A percentile compares a stretch with the other conserved stretches of the same genome.
Evolutionary conservation across 148 eudicot species (phyloP).

Genomic region (Talinum fruticosum): DNA sequence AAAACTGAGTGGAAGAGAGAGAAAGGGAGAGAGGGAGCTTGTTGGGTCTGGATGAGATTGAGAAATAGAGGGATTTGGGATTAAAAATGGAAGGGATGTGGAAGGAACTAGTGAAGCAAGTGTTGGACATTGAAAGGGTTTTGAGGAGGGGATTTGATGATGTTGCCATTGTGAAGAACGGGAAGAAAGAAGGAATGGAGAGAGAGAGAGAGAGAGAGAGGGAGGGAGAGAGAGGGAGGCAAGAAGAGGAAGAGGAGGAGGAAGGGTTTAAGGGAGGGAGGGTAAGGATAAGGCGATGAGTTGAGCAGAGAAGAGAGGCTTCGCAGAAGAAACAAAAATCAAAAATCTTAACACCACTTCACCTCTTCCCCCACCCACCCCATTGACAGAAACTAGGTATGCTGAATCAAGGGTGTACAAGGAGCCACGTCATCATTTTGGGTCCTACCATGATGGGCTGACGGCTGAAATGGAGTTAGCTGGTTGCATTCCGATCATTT

Average conservation of each 20-base stretch:
- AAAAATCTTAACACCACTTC: background rate
- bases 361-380: no score
- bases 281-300: slow-evolving; percentile 15
- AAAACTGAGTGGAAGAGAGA: slow-evolving; percentile 11
- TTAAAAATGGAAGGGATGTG: slow-evolving; percentile 36
- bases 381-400: background rate
- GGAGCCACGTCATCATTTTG: background rate
- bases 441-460: no score
- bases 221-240: background rate
- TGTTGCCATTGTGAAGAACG: slow-evolving; percentile 33
- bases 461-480: no score
- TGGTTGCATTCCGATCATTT: no score
- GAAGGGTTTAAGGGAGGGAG: slow-evolving; percentile 23
- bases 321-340: background rate
- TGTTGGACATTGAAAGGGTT: slow-evolving; percentile 42
- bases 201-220: background rate
- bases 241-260: background rate
- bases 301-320: background rate
- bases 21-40: slow-evolving; percentile 39
- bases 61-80: slow-evolving; percentile 28
- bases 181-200: background rate
- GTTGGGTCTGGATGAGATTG: slow-evolving; percentile 48
- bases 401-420: background rate
- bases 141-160: slow-evolving; percentile 32
- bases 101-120: slow-evolving; percentile 37